phyloP scores from a whole-genome alignment of 495 filamentous ascomycete genomes.

The Aspergillus kassunensis region DNA sequence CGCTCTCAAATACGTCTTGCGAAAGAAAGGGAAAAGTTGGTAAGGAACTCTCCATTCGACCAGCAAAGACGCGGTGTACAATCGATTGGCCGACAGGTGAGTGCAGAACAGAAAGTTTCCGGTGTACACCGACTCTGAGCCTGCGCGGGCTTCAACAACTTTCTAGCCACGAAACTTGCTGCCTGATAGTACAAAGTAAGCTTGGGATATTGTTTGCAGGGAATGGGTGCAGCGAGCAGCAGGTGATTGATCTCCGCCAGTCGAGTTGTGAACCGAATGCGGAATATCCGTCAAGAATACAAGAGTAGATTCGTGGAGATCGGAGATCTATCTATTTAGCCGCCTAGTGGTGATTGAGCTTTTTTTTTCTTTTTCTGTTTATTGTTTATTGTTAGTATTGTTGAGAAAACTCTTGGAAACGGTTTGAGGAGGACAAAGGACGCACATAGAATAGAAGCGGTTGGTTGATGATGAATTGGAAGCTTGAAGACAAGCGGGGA shows the following conservation, averaged over 20 bases:
- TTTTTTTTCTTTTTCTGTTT: neutral
- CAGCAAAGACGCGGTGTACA: slow-evolving; percentile 22
- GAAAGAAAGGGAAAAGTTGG: slow-evolving; percentile 52
- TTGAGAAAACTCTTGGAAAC: neutral
- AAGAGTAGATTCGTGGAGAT: neutral
- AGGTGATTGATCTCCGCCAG: neutral
- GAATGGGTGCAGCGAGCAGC: neutral
- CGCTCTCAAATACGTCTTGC: slow-evolving; percentile 54
- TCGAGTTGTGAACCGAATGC: slow-evolving; percentile 7
- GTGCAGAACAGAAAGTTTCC: slow-evolving; percentile 8
- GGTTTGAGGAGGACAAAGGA: too few relatives aligned
- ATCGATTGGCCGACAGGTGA: slow-evolving; percentile 12
- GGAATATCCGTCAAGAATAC: neutral
- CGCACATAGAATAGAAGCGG: neutral
- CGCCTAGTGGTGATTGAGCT: neutral
- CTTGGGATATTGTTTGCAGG: slow-evolving; percentile 12
- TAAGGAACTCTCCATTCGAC: slow-evolving; percentile 19
- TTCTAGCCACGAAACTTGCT: slow-evolving; percentile 2
- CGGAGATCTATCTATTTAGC: too few relatives aligned
- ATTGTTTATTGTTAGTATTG: neutral
- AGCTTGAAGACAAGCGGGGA: neutral
- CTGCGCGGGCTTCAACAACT: neutral
- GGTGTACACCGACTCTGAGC: slow-evolving; percentile 13
- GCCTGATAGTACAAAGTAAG: neutral
- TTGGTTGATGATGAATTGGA: neutral